A percentile compares a stretch with the other conserved stretches of the same genome.
phyloP scores from a whole-genome alignment of 441 rosid species.

The Iberis amara region DNA sequence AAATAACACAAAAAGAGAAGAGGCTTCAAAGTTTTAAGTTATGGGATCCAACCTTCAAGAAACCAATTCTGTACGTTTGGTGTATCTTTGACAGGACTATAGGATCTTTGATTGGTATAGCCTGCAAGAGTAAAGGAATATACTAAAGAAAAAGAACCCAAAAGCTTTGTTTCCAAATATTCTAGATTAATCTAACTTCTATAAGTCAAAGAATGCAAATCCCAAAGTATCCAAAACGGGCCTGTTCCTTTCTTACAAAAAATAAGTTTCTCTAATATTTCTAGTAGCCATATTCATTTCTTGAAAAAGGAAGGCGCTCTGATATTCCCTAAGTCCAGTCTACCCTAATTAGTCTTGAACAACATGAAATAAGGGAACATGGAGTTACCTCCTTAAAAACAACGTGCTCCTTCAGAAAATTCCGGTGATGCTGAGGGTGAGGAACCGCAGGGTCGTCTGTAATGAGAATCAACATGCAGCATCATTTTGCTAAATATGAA shows the following conservation, averaged over 20 bases:
- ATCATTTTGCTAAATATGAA: conserved; percentile 16
- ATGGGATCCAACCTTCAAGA: conserved; percentile 65
- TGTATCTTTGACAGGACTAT: conserved; percentile 90
- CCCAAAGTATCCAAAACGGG: background rate
- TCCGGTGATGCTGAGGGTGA: conserved; percentile 74
- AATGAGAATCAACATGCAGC: conserved; percentile 27
- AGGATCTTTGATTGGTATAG: conserved; percentile 80
- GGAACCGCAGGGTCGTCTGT: conserved; percentile 90
- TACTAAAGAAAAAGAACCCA: conserved; percentile 1
- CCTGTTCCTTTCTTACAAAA: conserved; percentile 7
- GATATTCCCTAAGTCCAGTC: background rate
- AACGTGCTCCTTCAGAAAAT: conserved; percentile 84
- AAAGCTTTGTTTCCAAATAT: background rate
- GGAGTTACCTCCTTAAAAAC: conserved; percentile 85
- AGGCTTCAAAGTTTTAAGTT: background rate
- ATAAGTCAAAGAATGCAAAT: conserved; percentile 6
- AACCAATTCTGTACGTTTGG: conserved; percentile 95
- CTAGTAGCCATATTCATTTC: conserved; percentile 1
- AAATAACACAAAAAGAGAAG: conserved; percentile 15
- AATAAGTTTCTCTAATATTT: conserved; percentile 3
- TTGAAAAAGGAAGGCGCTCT: conserved; percentile 1
- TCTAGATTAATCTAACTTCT: conserved; percentile 5
- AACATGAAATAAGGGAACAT: conserved; percentile 18
- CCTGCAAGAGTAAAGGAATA: conserved; percentile 45
- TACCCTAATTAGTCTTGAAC: conserved; percentile 5